Conservation (phyloP, 345 rosid genomes). For the Murraya paniculata region DNA sequence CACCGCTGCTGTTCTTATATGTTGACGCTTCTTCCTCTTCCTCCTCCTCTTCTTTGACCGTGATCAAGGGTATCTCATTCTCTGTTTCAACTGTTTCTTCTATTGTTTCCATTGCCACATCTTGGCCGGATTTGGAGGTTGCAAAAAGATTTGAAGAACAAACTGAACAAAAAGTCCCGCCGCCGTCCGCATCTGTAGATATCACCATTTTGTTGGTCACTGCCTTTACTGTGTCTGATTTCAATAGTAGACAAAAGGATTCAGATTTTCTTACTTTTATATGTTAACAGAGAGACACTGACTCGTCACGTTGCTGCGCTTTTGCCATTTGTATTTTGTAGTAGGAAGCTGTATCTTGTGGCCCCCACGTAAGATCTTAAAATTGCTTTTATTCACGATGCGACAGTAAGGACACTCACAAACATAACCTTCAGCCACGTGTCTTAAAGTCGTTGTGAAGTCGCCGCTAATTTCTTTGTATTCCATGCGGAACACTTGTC, state of each 20-base stretch:
- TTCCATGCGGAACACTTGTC: neutral
- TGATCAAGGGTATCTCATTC: neutral
- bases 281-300: too few species aligned
- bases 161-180: neutral
- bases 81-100: neutral
- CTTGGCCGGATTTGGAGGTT: neutral
- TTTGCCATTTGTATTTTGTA: neutral
- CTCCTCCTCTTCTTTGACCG: slow-evolving; percentile 3
- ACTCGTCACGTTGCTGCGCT: neutral
- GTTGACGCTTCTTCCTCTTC: neutral
- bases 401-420: neutral
- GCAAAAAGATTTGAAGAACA: neutral
- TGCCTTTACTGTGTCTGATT: neutral
- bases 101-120: neutral
- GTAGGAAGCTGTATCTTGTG: neutral
- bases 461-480: too few species aligned
- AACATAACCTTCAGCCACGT: neutral
- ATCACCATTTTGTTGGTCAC: neutral
- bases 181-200: neutral
- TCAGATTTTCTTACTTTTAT: neutral
- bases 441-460: neutral
- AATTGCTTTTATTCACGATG: neutral
- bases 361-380: neutral
- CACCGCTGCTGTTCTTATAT: neutral
- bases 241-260: neutral